A percentile compares a stretch with the other conserved stretches of the same genome.
Conservation (phyloP, 148 eudicot genomes). For the Vaccinium vitisidaea region DNA sequence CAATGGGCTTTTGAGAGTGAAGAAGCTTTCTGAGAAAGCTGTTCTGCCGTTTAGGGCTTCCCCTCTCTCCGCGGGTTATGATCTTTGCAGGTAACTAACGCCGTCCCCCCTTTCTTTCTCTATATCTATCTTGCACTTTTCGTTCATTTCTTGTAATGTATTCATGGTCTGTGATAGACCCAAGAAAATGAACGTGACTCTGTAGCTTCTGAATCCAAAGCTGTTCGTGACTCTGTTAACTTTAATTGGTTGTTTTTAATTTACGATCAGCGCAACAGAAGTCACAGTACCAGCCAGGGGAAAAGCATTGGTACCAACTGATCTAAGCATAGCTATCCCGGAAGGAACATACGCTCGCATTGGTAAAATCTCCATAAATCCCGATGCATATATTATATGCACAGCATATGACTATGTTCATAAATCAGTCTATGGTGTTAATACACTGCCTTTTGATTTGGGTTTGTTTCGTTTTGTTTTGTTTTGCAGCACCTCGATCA, state of each 20-base stretch:
- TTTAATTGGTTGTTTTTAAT: not conserved
- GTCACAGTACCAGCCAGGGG: slow-evolving; percentile 82
- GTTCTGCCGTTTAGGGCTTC: slow-evolving; percentile 65
- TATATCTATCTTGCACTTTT: not conserved
- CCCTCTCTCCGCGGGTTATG: slow-evolving; percentile 76
- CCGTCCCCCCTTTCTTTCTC: not conserved
- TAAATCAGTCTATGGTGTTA: not conserved
- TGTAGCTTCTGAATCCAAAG: not conserved
- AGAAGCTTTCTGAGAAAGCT: slow-evolving; percentile 82
- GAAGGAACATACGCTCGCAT: slow-evolving; percentile 77
- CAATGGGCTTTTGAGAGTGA: slow-evolving; percentile 41
- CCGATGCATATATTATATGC: not conserved
- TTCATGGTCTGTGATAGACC: not conserved
- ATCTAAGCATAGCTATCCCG: slow-evolving; percentile 80
- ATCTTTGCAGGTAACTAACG: slow-evolving; percentile 62
- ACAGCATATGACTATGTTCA: not conserved
- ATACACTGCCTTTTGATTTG: not conserved
- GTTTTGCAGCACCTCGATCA: slow-evolving; percentile 73
- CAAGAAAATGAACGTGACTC: not conserved
- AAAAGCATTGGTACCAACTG: slow-evolving; percentile 79
- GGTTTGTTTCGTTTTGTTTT: not conserved
- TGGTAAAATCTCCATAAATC: slow-evolving; percentile 31
- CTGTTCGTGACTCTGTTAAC: not conserved
- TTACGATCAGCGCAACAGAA: slow-evolving; percentile 52
- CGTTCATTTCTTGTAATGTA: not conserved